Evolutionary conservation across 345 rosid genomes (phyloP), one percentile per base, ranked within the genome.

Genomic region (Syzygium oleosum): DNA sequence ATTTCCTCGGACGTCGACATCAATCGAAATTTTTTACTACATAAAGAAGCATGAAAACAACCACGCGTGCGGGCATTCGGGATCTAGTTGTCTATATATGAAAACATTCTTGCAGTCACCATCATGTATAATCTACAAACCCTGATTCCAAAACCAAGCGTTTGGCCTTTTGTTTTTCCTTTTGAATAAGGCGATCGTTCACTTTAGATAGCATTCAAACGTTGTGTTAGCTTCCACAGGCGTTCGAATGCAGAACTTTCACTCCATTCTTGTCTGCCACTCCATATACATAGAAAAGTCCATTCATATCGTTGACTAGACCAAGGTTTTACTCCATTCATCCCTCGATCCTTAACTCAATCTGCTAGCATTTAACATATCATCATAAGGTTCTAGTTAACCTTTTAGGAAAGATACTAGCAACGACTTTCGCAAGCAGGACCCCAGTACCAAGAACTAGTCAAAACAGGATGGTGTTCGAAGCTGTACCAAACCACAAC

Each of bases 21-120:
- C 29, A 5, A 59, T 59, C 0, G 7, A 59, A 12, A 59, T 0
- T 25, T 59, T 59, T 10, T 27, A 59, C 27, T 59, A 12, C 7
- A 59, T 59, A 59, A 59, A 25, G 27, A 25, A 13, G 27, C 27
- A 25, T 0, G 65, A 27, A 59, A 59, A 59, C 65, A 59, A 12
- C 31, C 12, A 13, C 0, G 7, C 65, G 1, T 7, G 1, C 31
- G 4, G 0, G 34, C 38, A 61, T n/a, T 6, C 73, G 38, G 0
- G 73, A 61, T 61, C 34, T 61, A n/a, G 38, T 2, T 16, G 34
- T n/a, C 38, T 0, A n/a, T 3, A 61, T 1, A 5, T n/a, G 9
- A 61, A 61, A n/a, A 13, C 7, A 61, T n/a, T 61, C 10, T n/a
- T 61, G 34, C 73, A 14, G 73, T n/a, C 73, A 61, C 73, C 15